phyloP scores from a whole-genome alignment of 1,284 basidiomycete genomes.

The Ustilago vetiveriae region DNA sequence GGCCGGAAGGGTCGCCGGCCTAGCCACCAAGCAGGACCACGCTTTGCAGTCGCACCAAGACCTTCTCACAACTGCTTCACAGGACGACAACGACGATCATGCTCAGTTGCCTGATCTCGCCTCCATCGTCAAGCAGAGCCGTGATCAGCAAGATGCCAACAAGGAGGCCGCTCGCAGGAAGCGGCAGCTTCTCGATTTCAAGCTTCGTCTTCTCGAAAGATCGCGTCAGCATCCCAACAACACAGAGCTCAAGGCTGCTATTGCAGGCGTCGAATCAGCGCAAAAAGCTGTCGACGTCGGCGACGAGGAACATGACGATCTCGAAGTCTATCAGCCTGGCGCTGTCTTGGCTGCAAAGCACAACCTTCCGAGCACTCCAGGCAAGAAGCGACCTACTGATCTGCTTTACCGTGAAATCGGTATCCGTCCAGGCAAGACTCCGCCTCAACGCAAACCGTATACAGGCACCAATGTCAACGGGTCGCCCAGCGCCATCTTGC shows the following conservation, averaged over 20 bases:
- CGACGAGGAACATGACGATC: constrained; percentile 13
- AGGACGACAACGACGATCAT: constrained; percentile 22
- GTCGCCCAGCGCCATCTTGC: constrained; percentile 28
- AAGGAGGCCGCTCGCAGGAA: constrained; percentile 12
- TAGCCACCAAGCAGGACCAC: constrained; percentile 26
- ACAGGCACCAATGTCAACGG: constrained; percentile 24
- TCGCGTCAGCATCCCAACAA: constrained; percentile 11
- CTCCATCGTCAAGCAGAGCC: constrained; percentile 28
- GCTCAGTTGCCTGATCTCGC: constrained; percentile 32
- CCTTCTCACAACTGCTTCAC: constrained; percentile 1
- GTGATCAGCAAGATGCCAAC: constrained; percentile 20
- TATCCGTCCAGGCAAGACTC: constrained; percentile 20
- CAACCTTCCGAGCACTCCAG: constrained; percentile 25
- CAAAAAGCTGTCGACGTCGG: neutral
- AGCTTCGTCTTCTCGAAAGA: constrained; percentile 30
- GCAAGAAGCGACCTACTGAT: constrained; percentile 36
- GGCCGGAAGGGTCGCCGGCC: constrained; percentile 15
- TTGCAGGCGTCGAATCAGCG: neutral
- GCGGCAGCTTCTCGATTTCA: constrained; percentile 21
- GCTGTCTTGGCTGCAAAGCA: constrained; percentile 33
- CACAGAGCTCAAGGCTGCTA: neutral
- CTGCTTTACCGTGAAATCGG: constrained; percentile 36
- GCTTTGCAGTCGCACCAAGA: neutral
- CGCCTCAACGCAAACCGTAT: constrained; percentile 21
- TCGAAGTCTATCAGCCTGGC: constrained; percentile 25